Evolutionary conservation across 257 asterid genomes (phyloP), one percentile per base, ranked within the genome.

Genomic region (Capsicum chinense): DNA sequence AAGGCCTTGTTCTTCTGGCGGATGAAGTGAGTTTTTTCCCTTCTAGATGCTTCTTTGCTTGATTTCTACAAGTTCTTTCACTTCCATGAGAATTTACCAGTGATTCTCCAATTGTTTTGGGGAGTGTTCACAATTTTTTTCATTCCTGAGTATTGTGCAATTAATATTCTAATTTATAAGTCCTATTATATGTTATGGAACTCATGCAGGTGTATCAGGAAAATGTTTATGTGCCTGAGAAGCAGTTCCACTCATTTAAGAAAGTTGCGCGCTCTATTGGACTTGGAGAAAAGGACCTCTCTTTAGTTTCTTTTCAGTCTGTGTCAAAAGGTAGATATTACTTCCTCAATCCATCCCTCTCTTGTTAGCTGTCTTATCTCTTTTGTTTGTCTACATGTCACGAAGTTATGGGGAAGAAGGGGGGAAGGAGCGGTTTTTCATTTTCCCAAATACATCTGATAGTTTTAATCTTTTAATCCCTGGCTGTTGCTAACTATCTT

Each of bases 1-100:
- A 97, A 93, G 95, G 97, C 44, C 97, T 97, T 33, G 97, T 95
- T 89, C 99, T 97, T 86, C 85, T 97, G 86, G 99, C 99, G 8
- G 99, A 97, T 85, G 99, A 97, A 98, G 99, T 97, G 87, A 88
- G 50, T 83, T 13, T 58, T 71, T 85, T 80, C 58, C 15, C 26
- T 66, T 52, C 85, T 83, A 59, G 13, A 52, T 35, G 9, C 50
- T 82, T 56, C 42, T 79, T 66, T 68, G 17, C 6, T 74, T 59
- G 10, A 0, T 35, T 74, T 56, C 42, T 16, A 10, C 39, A 50
- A 57, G 60, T 79, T 58, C 26, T 4, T 19, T 33, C 52, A 21
- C 33, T 76, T 76, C 81, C 26, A 52, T 26, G 63, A 14, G 26
- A 76, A 52, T 0, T 54, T 76, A 7, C 81, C 26, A 76, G 81